A percentile compares a stretch with the other conserved stretches of the same genome.
These are phyloP conservation scores for Passalora sequoiae DNA, from an alignment of 2,329 filamentous ascomycete genomes.

Conservation along the genomic window DNA sequence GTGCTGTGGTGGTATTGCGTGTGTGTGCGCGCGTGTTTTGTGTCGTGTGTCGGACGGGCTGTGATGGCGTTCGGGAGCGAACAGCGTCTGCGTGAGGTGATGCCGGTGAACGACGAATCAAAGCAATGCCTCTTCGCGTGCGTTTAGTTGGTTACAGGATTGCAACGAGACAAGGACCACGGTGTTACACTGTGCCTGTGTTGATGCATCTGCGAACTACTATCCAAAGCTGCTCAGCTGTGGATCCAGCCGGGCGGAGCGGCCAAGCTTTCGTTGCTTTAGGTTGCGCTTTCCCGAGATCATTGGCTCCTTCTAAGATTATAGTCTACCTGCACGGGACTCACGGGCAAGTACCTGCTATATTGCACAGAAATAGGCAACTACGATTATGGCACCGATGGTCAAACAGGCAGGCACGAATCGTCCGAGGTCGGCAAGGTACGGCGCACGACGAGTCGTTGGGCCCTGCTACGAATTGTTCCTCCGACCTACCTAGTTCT, in stretches of 20 bases:
- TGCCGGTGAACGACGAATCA: constrained; percentile 2
- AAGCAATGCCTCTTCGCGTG: constrained; percentile 1
- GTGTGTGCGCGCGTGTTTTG: background rate
- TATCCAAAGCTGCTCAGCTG: too few relatives aligned
- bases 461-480: too few relatives aligned
- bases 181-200: constrained; percentile 4
- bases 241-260: too few relatives aligned
- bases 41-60: background rate
- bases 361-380: background rate
- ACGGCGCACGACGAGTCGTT: too few relatives aligned
- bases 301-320: constrained; percentile 2
- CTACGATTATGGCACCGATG: too few relatives aligned
- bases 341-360: background rate
- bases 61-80: background rate
- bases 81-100: constrained; percentile 1
- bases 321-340: constrained; percentile 2
- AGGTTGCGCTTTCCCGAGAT: too few relatives aligned
- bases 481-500: too few relatives aligned
- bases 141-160: constrained; percentile 5
- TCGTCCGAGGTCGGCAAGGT: too few relatives aligned
- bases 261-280: too few relatives aligned
- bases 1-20: too few relatives aligned
- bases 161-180: constrained; percentile 4
- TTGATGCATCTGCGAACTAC: constrained; percentile 1
- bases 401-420: too few relatives aligned